Evolutionary conservation across 441 rosid species (phyloP).

Genomic region (Erysimum pusillum): DNA sequence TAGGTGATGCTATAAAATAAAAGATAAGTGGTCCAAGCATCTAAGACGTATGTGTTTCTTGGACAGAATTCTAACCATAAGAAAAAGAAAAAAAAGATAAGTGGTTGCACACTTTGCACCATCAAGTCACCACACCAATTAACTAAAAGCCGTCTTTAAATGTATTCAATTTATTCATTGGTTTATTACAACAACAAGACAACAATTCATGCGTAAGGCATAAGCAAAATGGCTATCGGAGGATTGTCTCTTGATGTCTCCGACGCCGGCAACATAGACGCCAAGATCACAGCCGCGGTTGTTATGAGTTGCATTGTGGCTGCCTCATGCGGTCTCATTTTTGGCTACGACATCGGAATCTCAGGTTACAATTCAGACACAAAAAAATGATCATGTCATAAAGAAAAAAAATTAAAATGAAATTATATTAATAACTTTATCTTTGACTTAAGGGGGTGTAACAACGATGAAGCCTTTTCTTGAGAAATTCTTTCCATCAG

Average conservation of each 20-base stretch:
- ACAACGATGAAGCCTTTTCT: slow-evolving; percentile 91
- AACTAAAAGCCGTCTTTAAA: slow-evolving; percentile 27
- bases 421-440: neutral
- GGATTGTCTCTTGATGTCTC: slow-evolving; percentile 55
- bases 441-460: slow-evolving; percentile 64
- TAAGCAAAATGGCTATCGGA: slow-evolving; percentile 59
- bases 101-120: slow-evolving; percentile 33
- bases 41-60: neutral
- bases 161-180: slow-evolving; percentile 4
- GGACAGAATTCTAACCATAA: neutral
- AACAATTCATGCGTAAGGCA: neutral
- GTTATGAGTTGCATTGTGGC: slow-evolving; percentile 78
- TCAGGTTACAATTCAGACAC: slow-evolving; percentile 56
- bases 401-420: neutral
- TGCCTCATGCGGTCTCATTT: slow-evolving; percentile 81
- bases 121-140: slow-evolving; percentile 40
- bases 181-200: neutral
- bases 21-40: neutral
- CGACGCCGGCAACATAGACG: slow-evolving; percentile 33
- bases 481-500: slow-evolving; percentile 71
- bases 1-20: slow-evolving; percentile 12
- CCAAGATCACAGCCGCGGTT: slow-evolving; percentile 64
- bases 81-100: neutral
- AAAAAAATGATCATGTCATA: neutral
- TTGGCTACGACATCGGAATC: slow-evolving; percentile 85